Conservation (phyloP, 1,284 basidiomycete species). For the Ustilago crameri region DNA sequence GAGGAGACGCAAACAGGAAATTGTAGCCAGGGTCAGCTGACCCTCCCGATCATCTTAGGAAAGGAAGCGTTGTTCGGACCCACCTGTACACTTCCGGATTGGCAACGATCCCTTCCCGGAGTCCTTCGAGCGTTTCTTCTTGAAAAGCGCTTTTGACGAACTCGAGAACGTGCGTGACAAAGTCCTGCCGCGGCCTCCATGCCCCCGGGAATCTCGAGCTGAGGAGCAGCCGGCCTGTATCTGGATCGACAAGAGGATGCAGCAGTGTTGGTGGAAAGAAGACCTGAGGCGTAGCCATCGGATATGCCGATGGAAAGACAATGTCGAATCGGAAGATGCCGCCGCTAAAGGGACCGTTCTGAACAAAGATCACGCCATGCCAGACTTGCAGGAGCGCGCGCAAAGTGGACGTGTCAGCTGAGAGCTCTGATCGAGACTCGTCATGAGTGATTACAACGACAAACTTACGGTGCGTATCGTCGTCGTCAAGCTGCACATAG, state of each 20-base stretch:
- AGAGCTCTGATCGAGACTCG: too few relatives aligned
- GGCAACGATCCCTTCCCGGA: constrained; percentile 34
- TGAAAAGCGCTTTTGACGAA: constrained; percentile 45
- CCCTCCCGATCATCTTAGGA: not conserved
- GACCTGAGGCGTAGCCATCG: constrained; percentile 43
- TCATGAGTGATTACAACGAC: not conserved
- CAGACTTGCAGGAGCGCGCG: constrained; percentile 22
- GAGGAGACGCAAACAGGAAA: not conserved
- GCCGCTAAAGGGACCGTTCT: constrained; percentile 43
- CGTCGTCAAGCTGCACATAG: constrained; percentile 48
- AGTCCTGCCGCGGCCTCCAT: constrained; percentile 45
- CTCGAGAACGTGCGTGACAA: constrained; percentile 38
- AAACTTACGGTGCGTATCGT: constrained; percentile 38
- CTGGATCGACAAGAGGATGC: constrained; percentile 55
- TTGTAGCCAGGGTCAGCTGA: not conserved
- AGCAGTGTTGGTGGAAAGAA: constrained; percentile 49
- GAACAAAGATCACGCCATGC: constrained; percentile 55
- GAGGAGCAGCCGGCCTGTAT: constrained; percentile 38
- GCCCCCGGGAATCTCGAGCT: constrained; percentile 25
- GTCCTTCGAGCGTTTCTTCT: constrained; percentile 24
- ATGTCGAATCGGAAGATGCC: constrained; percentile 60
- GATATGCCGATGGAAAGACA: constrained; percentile 44
- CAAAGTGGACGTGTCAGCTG: too few relatives aligned
- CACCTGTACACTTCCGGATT: constrained; percentile 45
- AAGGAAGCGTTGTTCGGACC: not conserved